These are phyloP conservation scores for Ligustrum vulgare DNA, from an alignment of 257 asterid species.

Conservation along the genomic window DNA sequence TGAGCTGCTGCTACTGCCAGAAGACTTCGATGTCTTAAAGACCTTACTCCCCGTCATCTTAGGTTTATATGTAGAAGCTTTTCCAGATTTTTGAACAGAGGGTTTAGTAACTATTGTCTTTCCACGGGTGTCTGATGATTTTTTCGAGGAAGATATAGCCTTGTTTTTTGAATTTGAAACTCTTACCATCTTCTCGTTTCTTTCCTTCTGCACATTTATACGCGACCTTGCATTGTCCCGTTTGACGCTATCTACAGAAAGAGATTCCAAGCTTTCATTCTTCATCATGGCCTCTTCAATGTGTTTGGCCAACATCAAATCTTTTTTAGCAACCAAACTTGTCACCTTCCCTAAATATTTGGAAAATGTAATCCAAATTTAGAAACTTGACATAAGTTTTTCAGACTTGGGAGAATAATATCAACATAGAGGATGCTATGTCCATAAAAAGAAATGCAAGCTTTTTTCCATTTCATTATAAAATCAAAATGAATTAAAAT, in stretches of 20 bases:
- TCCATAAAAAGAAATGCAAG: neutral
- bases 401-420: neutral
- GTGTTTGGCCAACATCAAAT: conserved; percentile 58
- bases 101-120: conserved; percentile 34
- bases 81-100: conserved; percentile 38
- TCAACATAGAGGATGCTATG: neutral
- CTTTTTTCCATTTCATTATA: too few relatives aligned
- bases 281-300: conserved; percentile 85
- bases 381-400: conserved; percentile 7
- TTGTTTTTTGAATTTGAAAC: conserved; percentile 47
- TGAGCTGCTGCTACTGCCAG: conserved; percentile 36
- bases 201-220: conserved; percentile 71
- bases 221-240: conserved; percentile 78
- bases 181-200: conserved; percentile 44
- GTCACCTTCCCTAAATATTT: conserved; percentile 79
- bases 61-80: conserved; percentile 39
- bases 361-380: neutral
- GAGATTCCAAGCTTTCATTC: conserved; percentile 92
- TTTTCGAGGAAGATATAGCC: conserved; percentile 32
- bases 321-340: conserved; percentile 73
- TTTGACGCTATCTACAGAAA: conserved; percentile 68
- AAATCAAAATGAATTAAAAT: too few relatives aligned
- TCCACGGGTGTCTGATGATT: conserved; percentile 38
- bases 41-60: conserved; percentile 38
- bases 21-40: conserved; percentile 39